Base-by-base conservation (phyloP, 2,329 filamentous ascomycete genomes). In the Phialophora chinensis region DNA sequence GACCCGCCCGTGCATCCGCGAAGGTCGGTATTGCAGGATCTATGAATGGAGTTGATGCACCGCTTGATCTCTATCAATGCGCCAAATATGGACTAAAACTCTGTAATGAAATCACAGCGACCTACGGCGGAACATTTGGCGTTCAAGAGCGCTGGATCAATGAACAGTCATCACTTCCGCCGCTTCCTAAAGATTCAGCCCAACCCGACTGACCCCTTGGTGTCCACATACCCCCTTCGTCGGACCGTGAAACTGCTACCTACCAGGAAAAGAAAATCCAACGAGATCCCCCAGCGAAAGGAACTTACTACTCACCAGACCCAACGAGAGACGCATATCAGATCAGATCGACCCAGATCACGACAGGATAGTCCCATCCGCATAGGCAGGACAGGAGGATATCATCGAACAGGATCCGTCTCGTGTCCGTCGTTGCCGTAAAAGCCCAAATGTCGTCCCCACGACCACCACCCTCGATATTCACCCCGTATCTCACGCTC, bases 401-500 rank as follows among this genome's bases (percentile, higher is more conserved):
- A 42, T 20, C 38, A n/a, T 8, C 38, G 6, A 17, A 44, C 6
- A n/a, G 38, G 8, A 44, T n/a, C n/a, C 17, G 3, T 7, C 38
- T 44, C 38, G 14, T 7, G 7, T 20, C 17, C 38, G 4, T 44
- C 35, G 38, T 44, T 8, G 5, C n/a, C 17, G 29, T 23, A 35
- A n/a, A 20, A 2, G 35, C 14, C 35, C 4, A 42, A 35, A 61
- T 61, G 59, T 42, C 59, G 11, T 27, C 57, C 17, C n/a, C 57
- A 60, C 17, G 10, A 4, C 55, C 60, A 62, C 55, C 52, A 62
- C 44, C 60, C 25, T 66, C 64, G 20, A 66, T 66, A 42, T 66
- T 66, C 56, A 44, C 49, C 2, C 60, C 65, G 25, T 66, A 60
- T 49, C 65, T 66, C 60, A 59, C 65, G 5, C 60, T 47, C 20